Conservation (phyloP, 2,329 filamentous ascomycete genomes). For the Colletotrichum brevisporum region DNA sequence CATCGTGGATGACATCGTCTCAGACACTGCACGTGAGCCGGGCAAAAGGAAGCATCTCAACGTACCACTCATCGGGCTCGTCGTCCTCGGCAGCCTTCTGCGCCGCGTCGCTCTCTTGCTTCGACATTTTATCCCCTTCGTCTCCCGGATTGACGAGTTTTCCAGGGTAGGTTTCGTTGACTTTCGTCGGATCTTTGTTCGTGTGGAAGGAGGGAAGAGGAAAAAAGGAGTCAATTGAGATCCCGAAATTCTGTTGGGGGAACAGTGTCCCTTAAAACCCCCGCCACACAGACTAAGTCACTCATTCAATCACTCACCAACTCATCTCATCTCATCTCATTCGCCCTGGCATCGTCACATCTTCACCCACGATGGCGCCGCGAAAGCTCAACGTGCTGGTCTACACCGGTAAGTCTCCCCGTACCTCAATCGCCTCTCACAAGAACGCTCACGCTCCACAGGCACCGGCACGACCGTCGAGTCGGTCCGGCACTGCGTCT, state of each 20-base stretch:
- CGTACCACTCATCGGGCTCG: slow-evolving; percentile 95
- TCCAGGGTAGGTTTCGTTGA: neutral
- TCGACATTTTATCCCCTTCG: slow-evolving; percentile 61
- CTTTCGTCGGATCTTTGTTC: neutral
- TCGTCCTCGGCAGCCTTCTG: slow-evolving; percentile 73
- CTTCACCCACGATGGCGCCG: slow-evolving; percentile 66
- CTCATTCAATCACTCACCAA: slow-evolving; percentile 19
- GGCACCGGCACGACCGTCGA: slow-evolving; percentile 89
- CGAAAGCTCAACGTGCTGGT: slow-evolving; percentile 91
- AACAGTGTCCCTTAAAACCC: slow-evolving; percentile 33
- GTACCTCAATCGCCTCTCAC: slow-evolving; percentile 35
- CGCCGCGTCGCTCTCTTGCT: slow-evolving; percentile 62
- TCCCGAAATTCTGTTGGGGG: slow-evolving; percentile 19
- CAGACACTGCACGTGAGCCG: neutral
- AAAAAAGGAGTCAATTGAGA: slow-evolving; percentile 15
- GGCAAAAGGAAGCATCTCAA: slow-evolving; percentile 11
- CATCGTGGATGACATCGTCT: neutral
- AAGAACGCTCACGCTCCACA: slow-evolving; percentile 52
- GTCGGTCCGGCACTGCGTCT: slow-evolving; percentile 91
- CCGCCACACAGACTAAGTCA: slow-evolving; percentile 15
- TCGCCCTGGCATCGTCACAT: slow-evolving; percentile 21
- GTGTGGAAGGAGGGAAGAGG: slow-evolving; percentile 12
- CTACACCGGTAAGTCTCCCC: slow-evolving; percentile 84
- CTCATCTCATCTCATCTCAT: slow-evolving; percentile 17
- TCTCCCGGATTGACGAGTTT: neutral